These are phyloP conservation scores for Sophora flavescens DNA, from an alignment of 306 rosid genomes.

Conservation along the genomic window DNA sequence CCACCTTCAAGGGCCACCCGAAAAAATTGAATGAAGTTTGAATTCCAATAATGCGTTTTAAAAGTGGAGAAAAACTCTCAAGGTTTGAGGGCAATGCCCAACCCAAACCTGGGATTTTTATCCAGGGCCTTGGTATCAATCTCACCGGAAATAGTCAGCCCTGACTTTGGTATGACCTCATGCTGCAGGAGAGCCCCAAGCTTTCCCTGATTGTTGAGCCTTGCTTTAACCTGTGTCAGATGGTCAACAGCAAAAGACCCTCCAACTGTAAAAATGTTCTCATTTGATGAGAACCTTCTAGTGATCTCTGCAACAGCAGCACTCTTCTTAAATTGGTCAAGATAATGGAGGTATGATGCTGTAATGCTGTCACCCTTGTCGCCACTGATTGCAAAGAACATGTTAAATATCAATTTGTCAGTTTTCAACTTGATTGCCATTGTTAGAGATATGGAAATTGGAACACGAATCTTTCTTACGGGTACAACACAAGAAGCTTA, in stretches of 20 bases:
- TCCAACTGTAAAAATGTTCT: conserved; percentile 90
- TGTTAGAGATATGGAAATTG: conserved; percentile 23
- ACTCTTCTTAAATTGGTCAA: conserved; percentile 76
- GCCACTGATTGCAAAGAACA: conserved; percentile 60
- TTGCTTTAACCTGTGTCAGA: conserved; percentile 82
- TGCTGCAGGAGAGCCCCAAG: conserved; percentile 92
- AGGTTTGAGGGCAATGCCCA: conserved; percentile 92
- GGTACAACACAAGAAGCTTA: conserved; percentile 54
- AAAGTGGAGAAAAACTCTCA: conserved; percentile 51
- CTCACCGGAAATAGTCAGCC: conserved; percentile 91
- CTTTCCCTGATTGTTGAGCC: conserved; percentile 84
- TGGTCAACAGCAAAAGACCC: conserved; percentile 81
- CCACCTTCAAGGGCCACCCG: conserved; percentile 65
- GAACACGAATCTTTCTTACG: background rate
- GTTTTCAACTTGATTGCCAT: conserved; percentile 20
- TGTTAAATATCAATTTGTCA: conserved; percentile 30
- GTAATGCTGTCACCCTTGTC: conserved; percentile 92
- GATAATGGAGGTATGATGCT: conserved; percentile 81
- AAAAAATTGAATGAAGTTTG: conserved; percentile 65
- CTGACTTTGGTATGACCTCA: conserved; percentile 85
- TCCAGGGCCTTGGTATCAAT: conserved; percentile 88
- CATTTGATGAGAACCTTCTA: conserved; percentile 83
- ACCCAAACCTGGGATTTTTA: conserved; percentile 82
- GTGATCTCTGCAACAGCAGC: conserved; percentile 82
- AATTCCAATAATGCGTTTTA: conserved; percentile 38